phyloP scores from a whole-genome alignment of 768 basidiomycete species.

The Pleurotus sapidus region DNA sequence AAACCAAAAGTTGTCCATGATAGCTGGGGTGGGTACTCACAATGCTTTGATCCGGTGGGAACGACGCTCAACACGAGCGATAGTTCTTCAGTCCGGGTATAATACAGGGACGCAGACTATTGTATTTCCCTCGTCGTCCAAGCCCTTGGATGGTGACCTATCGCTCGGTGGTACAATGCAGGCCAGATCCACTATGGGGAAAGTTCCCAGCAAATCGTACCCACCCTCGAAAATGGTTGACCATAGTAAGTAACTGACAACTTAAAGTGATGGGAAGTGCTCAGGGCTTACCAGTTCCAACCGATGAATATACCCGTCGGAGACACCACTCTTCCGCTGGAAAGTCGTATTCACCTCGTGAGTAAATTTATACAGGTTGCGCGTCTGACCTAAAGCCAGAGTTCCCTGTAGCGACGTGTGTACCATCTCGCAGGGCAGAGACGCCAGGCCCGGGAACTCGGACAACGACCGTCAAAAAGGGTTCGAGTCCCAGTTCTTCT shows the following conservation, averaged over 20 bases:
- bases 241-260: slow-evolving; percentile 2
- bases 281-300: slow-evolving; percentile 1
- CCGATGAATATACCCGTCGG: slow-evolving; percentile 5
- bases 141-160: neutral
- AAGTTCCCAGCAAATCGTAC: slow-evolving; percentile 5
- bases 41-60: neutral
- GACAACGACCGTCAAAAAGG: slow-evolving; percentile 6
- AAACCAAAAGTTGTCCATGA: neutral
- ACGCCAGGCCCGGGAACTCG: neutral
- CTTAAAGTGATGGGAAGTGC: neutral
- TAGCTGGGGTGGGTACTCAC: slow-evolving; percentile 4
- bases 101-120: slow-evolving; percentile 1
- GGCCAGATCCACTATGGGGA: slow-evolving; percentile 1
- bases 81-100: neutral
- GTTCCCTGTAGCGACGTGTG: neutral
- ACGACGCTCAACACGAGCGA: neutral
- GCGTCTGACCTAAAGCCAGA: too few species aligned
- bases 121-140: neutral
- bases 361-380: neutral
- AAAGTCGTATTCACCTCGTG: slow-evolving; percentile 2
- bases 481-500: neutral
- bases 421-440: slow-evolving; percentile 5
- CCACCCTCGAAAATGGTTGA: neutral
- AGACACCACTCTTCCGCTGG: slow-evolving; percentile 4
- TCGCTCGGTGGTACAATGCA: neutral